These are phyloP conservation scores for Trypanosoma rangeli DNA, from an alignment of 208 protist species.

Conservation along the genomic window DNA sequence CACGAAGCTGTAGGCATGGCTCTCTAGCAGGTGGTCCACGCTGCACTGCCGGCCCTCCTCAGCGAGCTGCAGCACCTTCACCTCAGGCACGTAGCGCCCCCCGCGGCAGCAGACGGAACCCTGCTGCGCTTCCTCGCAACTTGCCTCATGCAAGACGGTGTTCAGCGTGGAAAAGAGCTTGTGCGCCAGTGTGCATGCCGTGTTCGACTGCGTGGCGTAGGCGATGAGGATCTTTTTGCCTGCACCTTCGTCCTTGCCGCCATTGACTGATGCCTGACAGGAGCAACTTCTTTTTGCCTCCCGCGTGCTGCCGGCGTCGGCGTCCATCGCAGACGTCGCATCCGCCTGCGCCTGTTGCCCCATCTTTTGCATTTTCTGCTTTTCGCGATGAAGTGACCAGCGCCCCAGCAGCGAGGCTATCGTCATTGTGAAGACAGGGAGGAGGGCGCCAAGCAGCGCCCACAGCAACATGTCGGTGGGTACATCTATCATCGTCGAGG, in stretches of 20 bases:
- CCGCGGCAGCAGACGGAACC: neutral
- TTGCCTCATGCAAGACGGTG: conserved; percentile 11
- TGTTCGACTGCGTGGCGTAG: conserved; percentile 68
- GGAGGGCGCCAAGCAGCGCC: neutral
- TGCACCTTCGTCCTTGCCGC: conserved; percentile 17
- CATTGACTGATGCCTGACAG: neutral
- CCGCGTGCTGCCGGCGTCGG: neutral
- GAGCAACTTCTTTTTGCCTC: neutral
- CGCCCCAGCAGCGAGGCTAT: neutral
- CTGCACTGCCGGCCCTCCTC: conserved; percentile 33
- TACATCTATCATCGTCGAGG: neutral
- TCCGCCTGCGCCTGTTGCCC: neutral
- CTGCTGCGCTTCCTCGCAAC: neutral
- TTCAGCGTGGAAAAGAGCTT: conserved; percentile 52
- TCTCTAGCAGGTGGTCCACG: conserved; percentile 56
- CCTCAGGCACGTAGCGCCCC: conserved; percentile 6
- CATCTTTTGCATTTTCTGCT: neutral
- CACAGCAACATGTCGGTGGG: neutral
- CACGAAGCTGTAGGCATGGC: conserved; percentile 35
- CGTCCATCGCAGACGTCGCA: neutral
- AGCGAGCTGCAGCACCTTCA: conserved; percentile 18
- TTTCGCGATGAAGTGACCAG: neutral
- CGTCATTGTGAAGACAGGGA: neutral
- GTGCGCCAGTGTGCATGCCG: conserved; percentile 54
- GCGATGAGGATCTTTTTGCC: conserved; percentile 57